Evolutionary conservation across 2,329 filamentous ascomycete species (phyloP), one percentile per base, ranked within the genome.

Genomic region (Fusarium xylarioides): DNA sequence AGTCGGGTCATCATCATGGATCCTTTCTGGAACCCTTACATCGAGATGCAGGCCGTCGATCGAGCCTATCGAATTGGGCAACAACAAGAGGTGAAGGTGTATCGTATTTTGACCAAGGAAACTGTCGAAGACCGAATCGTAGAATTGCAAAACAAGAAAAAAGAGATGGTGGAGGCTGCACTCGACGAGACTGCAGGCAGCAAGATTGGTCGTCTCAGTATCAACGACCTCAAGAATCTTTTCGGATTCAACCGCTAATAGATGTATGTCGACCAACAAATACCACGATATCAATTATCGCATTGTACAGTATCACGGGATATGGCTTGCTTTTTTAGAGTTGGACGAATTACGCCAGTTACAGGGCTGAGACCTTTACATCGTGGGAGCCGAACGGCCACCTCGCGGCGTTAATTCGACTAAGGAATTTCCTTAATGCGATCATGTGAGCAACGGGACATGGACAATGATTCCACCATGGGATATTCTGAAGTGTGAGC

Each of bases 11-110:
- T 98, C 80, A 93, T 97, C 72, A 90, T 97, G 79, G 95, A 97
- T 79, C 95, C 95, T 0, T 97, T 97, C 83, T 97, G 94, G 94
- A 98, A 97, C 72, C 95, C 95, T 0, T 97, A 92, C 79, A 92
- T 97, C 54, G 95, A 97, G 82, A 94, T 95, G 82, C 95, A 98
- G 82, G 95, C 95, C 8, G 91, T 97, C 56, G 95, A 97, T 80
- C 92, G 95, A 28, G 93, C 95, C 5, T 92, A 97, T 81, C 92
- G 95, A 15, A 95, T 97, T 74, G 95, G 95, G 2, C 95, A 98
- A 82, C 84, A 86, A 73, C 87, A 87, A 8, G 84, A 90, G 12
- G 95, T 97, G 9, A 87, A 90, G 62, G 92, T 98, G 2, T 94
- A 97, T 79, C 91, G 94, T 8, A 88, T 97, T 30, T 83, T 97